A percentile compares a stretch with the other conserved stretches of the same genome.
Conservation (phyloP, 2,329 filamentous ascomycete species). For the Hymenoscyphus repandus region DNA sequence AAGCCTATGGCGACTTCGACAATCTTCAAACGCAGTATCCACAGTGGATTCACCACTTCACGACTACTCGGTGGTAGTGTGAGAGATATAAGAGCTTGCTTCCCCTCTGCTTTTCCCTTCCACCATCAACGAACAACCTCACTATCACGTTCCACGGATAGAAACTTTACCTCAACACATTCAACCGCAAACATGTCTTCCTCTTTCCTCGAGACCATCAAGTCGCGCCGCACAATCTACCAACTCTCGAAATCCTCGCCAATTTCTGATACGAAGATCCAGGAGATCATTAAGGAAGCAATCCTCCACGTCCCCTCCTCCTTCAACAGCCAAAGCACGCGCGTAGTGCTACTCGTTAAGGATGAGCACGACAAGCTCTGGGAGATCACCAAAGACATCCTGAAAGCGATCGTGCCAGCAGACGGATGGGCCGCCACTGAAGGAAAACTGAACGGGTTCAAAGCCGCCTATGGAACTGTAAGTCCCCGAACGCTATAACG, state of each 20-base stretch:
- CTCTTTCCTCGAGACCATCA: conserved; percentile 54
- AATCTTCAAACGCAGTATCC: too few species aligned
- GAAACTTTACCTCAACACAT: not conserved
- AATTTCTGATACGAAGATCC: conserved; percentile 52
- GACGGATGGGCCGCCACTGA: conserved; percentile 21
- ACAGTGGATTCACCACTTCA: not conserved
- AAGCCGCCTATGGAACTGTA: conserved; percentile 70
- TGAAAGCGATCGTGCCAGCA: conserved; percentile 63
- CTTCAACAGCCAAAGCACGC: conserved; percentile 86
- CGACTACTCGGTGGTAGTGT: not conserved
- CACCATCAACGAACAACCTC: not conserved
- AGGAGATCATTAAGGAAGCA: conserved; percentile 59
- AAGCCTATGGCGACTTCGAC: too few species aligned
- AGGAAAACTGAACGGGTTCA: conserved; percentile 47
- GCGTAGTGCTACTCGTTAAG: conserved; percentile 72
- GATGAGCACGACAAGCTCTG: conserved; percentile 84
- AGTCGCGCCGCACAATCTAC: conserved; percentile 66
- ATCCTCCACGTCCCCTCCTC: conserved; percentile 68
- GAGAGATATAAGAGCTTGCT: conserved; percentile 2
- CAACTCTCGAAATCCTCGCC: conserved; percentile 58
- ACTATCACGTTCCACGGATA: not conserved
- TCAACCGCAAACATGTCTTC: conserved; percentile 30
- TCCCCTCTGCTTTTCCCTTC: not conserved
- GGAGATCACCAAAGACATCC: conserved; percentile 62
- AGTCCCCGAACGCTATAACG: too few species aligned